Evolutionary conservation across 2,329 filamentous ascomycete genomes (phyloP).

Genomic region (Nigrograna mackinnonii): DNA sequence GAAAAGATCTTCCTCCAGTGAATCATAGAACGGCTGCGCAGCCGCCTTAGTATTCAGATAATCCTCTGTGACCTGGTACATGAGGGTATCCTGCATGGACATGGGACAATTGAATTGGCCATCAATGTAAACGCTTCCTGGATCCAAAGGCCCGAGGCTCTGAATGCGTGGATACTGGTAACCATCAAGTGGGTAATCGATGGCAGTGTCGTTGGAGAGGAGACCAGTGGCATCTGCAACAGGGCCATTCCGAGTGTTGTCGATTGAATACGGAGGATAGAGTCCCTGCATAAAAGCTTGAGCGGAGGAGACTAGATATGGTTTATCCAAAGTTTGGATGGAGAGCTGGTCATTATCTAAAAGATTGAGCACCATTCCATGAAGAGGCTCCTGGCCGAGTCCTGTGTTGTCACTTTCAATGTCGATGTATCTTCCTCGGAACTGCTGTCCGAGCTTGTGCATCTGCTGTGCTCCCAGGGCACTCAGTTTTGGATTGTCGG

Average conservation of each 20-base stretch:
- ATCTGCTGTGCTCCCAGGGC: conserved; percentile 60
- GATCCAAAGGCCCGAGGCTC: conserved; percentile 49
- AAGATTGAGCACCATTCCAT: conserved; percentile 48
- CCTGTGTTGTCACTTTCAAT: conserved; percentile 19
- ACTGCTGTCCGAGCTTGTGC: conserved; percentile 52
- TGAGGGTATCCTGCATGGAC: conserved; percentile 38
- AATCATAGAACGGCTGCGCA: conserved; percentile 49
- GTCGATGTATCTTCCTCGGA: conserved; percentile 58
- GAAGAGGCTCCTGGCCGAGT: conserved; percentile 29
- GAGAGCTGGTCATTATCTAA: conserved; percentile 52
- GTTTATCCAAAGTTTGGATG: conserved; percentile 51
- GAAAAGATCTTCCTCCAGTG: conserved; percentile 49
- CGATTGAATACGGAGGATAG: conserved; percentile 55
- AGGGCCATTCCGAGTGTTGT: conserved; percentile 18
- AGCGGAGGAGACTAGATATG: conserved; percentile 56
- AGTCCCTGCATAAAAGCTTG: conserved; percentile 66
- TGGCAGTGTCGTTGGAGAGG: conserved; percentile 52
- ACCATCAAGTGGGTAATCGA: conserved; percentile 55
- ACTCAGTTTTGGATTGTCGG: conserved; percentile 47
- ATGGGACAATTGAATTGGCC: conserved; percentile 52
- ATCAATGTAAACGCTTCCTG: conserved; percentile 53
- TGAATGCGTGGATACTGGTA: conserved; percentile 62
- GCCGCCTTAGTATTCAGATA: conserved; percentile 45
- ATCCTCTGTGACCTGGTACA: conserved; percentile 47
- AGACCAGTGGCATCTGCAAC: conserved; percentile 39